Conservation (phyloP, 257 asterid genomes). For the Parsonsia alboflavescens region DNA sequence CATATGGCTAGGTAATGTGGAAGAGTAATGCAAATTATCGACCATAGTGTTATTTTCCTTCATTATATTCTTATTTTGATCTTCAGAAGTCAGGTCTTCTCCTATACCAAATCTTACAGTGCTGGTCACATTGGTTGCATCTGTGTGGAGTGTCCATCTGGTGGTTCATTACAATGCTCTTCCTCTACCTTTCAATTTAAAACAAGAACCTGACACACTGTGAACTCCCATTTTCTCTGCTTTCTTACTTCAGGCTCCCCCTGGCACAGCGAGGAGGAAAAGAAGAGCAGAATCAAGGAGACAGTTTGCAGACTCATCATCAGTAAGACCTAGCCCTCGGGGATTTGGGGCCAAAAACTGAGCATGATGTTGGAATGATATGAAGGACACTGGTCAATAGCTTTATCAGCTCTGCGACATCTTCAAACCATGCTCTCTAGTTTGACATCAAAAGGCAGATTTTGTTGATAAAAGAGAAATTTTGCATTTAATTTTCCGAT, state of each 20-base stretch:
- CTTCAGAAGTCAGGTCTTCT: neutral
- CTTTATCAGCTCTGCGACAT: neutral
- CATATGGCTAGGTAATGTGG: neutral
- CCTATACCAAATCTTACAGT: neutral
- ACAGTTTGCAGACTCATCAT: slow-evolving; percentile 62
- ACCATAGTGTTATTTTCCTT: neutral
- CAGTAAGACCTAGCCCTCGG: slow-evolving; percentile 63
- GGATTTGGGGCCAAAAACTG: slow-evolving; percentile 72
- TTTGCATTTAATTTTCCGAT: neutral
- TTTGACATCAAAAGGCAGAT: neutral
- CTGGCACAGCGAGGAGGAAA: slow-evolving; percentile 94
- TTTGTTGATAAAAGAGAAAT: neutral
- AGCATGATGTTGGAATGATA: neutral
- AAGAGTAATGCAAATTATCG: neutral
- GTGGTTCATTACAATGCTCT: neutral
- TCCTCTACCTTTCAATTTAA: neutral
- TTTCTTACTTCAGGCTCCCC: slow-evolving; percentile 59
- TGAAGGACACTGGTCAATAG: neutral
- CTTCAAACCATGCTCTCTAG: neutral
- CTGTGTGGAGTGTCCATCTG: neutral
- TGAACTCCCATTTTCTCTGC: neutral
- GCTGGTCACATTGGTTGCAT: neutral
- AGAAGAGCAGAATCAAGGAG: slow-evolving; percentile 59
- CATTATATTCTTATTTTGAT: neutral
- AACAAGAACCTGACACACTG: neutral